A percentile compares a stretch with the other conserved stretches of the same genome.
These are phyloP conservation scores for Penicillium rolfsii DNA, from an alignment of 2,329 filamentous ascomycete genomes.

Conservation along the genomic window DNA sequence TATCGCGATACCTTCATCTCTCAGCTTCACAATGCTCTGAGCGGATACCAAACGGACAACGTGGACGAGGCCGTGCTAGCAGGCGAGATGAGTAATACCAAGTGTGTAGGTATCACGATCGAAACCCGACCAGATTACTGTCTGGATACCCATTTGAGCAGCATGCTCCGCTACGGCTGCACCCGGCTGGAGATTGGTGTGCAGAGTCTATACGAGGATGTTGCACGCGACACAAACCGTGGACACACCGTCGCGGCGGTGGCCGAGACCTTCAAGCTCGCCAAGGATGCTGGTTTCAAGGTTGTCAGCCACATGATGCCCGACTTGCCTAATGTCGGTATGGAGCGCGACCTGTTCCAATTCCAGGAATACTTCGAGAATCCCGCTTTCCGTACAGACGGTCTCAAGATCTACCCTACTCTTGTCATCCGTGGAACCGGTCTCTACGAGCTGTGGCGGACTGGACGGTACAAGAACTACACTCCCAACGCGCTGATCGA, in stretches of 20 bases:
- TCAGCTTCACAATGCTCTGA: slow-evolving; percentile 94
- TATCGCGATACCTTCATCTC: slow-evolving; percentile 95
- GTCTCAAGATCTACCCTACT: slow-evolving; percentile 96
- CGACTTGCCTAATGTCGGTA: slow-evolving; percentile 94
- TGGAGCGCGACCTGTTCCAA: slow-evolving; percentile 96
- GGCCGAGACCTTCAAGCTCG: slow-evolving; percentile 93
- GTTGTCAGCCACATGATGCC: slow-evolving; percentile 99
- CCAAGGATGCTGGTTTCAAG: slow-evolving; percentile 98
- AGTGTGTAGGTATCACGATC: slow-evolving; percentile 98
- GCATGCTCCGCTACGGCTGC: slow-evolving; percentile 97
- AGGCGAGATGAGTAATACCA: slow-evolving; percentile 94
- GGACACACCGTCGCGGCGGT: slow-evolving; percentile 95
- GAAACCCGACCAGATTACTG: slow-evolving; percentile 98
- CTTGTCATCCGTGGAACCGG: slow-evolving; percentile 96
- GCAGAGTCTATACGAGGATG: slow-evolving; percentile 95
- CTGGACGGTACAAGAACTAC: slow-evolving; percentile 96
- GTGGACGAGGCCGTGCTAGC: slow-evolving; percentile 95
- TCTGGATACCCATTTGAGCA: slow-evolving; percentile 88
- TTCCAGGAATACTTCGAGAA: slow-evolving; percentile 98
- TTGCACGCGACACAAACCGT: slow-evolving; percentile 95
- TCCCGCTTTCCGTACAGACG: slow-evolving; percentile 92
- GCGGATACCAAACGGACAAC: slow-evolving; percentile 89
- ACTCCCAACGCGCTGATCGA: slow-evolving; percentile 96
- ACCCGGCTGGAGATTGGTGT: slow-evolving; percentile 93
- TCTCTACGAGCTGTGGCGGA: slow-evolving; percentile 95